A percentile compares a stretch with the other conserved stretches of the same genome.
Evolutionary conservation across 164 flowering plant genomes (phyloP).

Genomic region (Paratinospora sagittata): DNA sequence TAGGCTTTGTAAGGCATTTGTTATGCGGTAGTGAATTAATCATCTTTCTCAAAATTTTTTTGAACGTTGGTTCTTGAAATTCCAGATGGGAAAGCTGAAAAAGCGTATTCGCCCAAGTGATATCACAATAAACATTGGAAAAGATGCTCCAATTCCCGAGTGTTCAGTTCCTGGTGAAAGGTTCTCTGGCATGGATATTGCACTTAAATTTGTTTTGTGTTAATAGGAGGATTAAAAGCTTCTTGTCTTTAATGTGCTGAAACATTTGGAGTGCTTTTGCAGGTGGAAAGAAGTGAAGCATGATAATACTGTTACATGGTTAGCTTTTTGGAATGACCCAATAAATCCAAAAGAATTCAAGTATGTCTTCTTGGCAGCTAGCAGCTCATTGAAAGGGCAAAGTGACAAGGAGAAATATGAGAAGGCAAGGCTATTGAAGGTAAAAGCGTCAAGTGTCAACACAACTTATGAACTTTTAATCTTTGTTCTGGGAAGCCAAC

Average conservation of each 20-base stretch:
- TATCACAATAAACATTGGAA: constrained; percentile 91
- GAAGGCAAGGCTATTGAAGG: constrained; percentile 92
- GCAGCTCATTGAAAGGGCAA: constrained; percentile 96
- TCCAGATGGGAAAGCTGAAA: constrained; percentile 95
- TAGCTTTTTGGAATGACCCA: constrained; percentile 99
- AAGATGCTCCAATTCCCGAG: constrained; percentile 85
- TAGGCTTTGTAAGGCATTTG: neutral
- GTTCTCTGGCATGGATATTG: constrained; percentile 27
- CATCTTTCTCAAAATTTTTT: neutral
- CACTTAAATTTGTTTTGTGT: neutral
- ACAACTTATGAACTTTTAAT: neutral
- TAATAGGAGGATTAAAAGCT: neutral
- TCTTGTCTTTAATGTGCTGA: neutral
- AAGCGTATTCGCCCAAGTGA: constrained; percentile 83
- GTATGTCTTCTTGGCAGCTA: constrained; percentile 95
- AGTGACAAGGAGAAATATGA: constrained; percentile 99
- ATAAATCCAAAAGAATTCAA: constrained; percentile 87
- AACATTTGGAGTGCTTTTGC: constrained; percentile 22
- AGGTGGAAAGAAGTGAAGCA: constrained; percentile 98
- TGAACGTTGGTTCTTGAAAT: constrained; percentile 12
- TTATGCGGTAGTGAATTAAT: neutral
- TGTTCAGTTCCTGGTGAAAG: constrained; percentile 95
- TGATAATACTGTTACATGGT: constrained; percentile 98
- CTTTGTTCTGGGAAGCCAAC: too few relatives aligned
- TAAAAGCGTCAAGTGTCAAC: constrained; percentile 13